Base-by-base conservation (phyloP, 805 yeast species). In the Monosporozyma aquatica region DNA sequence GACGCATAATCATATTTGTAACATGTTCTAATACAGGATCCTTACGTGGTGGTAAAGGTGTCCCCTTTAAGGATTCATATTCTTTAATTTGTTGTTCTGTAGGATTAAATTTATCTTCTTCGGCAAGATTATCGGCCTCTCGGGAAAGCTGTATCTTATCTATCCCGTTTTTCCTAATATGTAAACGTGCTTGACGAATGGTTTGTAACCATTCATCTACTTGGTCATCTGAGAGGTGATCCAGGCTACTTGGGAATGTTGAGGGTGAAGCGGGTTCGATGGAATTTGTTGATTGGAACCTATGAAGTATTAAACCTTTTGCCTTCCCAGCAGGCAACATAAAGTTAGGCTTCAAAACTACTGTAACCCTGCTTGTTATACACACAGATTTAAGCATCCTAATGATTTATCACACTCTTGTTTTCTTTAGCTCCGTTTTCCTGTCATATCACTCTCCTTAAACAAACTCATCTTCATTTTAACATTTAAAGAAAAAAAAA, bases 1-100 rank as follows among this genome's bases (percentile, higher is more conserved):
- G 80, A 58, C 85, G 78, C 97, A 92, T 92, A 47, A 92, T 78
- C 67, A 87, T 71, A 59, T 87, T 87, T 42, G 85, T 80, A 56
- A 92, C 76, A 52, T 83, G 80, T 39, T 80, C 79, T 38, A 89
- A 69, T 17, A 80, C 75, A n/a, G 84, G 82, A 53, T 87, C 92
- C 36, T 67, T 65, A 49, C 71, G 69, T 22, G 67, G 55, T 22
- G 95, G 95, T 24, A 86, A 65, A 10, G 76, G 73, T 46, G 67
- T 65, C 32, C 62, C 68, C 45, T 71, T 66, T 40, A 81, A 64
- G 10, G 58, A 61, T 43, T 71, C 76, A 35, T 68, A 68, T 59
- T 86, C 78, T 5, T 67, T 71, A 20, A 74, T 42, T 62, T 89
- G 96, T 51, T 74, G 80, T 27, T 66, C 72, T 3, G 82, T 67